Base-by-base conservation (phyloP, 2,329 filamentous ascomycete genomes). In the Ilyonectria robusta region DNA sequence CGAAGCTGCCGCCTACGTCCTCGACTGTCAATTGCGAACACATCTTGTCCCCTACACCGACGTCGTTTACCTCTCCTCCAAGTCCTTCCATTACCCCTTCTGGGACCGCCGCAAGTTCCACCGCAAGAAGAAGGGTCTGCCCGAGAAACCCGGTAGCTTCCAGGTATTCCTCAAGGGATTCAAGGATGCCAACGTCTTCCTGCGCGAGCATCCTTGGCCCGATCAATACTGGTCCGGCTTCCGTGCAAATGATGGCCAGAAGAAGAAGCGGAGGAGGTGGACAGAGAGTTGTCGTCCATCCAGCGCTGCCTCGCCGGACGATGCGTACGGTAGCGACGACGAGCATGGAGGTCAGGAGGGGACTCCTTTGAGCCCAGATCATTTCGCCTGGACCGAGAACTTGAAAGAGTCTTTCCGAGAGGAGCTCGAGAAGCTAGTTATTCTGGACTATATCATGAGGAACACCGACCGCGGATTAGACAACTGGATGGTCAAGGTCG, bases 401-500 rank as follows among this genome's bases (percentile, higher is more conserved):
- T 81, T 99, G 51, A 97, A 98, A 78, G 94, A 97, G 79, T 93
- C 94, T 0, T 97, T 99, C 78, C 87, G 96, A 42, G 96, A 99
- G 80, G 93, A 98, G 82, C 86, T 99, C 54, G 96, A 99, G 82
- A 98, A 98, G 81, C 86, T 99, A 8, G 97, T 99, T 23, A 97
- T 99, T 76, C 82, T 99, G 71, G 96, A 99, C 81, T 99, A 99
- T 79, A 97, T 99, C 70, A 99, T 99, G 96, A 90, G 96, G 65
- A 99, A 99, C 78, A 99, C 96, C 2, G 96, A 99, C 79, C 89
- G 96, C 81, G 96, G 96, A 2, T 85, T 98, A 63, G 96, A 99
- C 79, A 99, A 99, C 76, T 99, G 96, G 96, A 99, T 99, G 96
- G 94, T 99, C 78, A 96, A 94, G 80, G 93, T 99, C 35, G 95